Evolutionary conservation across 495 filamentous ascomycete genomes (phyloP).

Genomic region (Arthonia radiata): DNA sequence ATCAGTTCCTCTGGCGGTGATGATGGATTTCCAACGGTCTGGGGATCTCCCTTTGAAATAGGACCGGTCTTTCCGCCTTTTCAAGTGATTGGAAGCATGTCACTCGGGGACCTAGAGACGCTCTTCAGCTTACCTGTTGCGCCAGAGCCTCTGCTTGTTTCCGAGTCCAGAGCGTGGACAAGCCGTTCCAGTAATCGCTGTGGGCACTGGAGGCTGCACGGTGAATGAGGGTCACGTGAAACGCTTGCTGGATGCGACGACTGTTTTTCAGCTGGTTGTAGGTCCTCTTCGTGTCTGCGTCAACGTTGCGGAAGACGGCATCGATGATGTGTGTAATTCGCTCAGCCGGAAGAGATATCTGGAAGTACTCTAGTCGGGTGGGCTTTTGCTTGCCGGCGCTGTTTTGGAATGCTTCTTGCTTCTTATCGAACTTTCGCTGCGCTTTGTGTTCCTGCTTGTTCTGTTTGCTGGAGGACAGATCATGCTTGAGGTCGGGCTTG

Average conservation of each 20-base stretch:
- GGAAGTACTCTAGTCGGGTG: slow-evolving; percentile 62
- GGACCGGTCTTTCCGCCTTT: too few relatives aligned
- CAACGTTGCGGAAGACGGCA: slow-evolving; percentile 31
- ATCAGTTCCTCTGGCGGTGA: too few relatives aligned
- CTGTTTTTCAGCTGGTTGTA: slow-evolving; percentile 49
- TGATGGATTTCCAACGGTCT: too few relatives aligned
- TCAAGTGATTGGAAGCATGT: too few relatives aligned
- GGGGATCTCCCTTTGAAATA: too few relatives aligned
- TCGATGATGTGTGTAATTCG: slow-evolving; percentile 38
- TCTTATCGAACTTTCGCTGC: slow-evolving; percentile 4
- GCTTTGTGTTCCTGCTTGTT: slow-evolving; percentile 10
- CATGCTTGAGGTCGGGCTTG: slow-evolving; percentile 46
- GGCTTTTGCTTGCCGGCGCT: slow-evolving; percentile 9
- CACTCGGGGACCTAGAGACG: too few relatives aligned
- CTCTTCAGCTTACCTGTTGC: too few relatives aligned
- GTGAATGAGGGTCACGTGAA: slow-evolving; percentile 90
- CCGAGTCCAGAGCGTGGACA: slow-evolving; percentile 11
- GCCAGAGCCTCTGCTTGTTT: too few relatives aligned
- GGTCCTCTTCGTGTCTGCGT: slow-evolving; percentile 29
- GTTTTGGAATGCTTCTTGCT: slow-evolving; percentile 4
- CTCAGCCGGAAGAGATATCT: slow-evolving; percentile 32
- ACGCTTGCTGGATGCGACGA: slow-evolving; percentile 54
- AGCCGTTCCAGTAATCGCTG: slow-evolving; percentile 45
- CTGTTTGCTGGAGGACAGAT: slow-evolving; percentile 28
- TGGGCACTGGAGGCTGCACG: slow-evolving; percentile 30